Evolutionary conservation across 1,284 basidiomycete species (phyloP).

Genomic region (Filobasidium uniguttulatum): DNA sequence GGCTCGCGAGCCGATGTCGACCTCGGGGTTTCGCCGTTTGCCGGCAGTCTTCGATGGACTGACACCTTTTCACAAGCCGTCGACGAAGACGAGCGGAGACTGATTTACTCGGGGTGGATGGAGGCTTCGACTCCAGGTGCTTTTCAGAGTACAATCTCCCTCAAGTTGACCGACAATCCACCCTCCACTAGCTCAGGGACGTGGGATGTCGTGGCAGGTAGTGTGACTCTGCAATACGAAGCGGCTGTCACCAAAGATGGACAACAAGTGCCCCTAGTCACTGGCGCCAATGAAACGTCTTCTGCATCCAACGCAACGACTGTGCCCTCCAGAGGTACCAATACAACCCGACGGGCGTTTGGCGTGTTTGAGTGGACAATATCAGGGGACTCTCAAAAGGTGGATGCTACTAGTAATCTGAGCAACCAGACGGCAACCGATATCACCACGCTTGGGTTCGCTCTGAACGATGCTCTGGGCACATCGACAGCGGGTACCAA

Average conservation of each 20-base stretch:
- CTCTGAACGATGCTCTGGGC: slow-evolving; percentile 39
- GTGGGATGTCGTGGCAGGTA: slow-evolving; percentile 68
- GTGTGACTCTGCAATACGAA: slow-evolving; percentile 56
- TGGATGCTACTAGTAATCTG: slow-evolving; percentile 34
- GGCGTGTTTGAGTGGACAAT: slow-evolving; percentile 69
- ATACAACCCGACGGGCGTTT: slow-evolving; percentile 41
- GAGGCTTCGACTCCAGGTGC: slow-evolving; percentile 51
- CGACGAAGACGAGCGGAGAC: slow-evolving; percentile 46
- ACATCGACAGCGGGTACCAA: slow-evolving; percentile 22
- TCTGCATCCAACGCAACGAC: slow-evolving; percentile 11
- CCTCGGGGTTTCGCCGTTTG: slow-evolving; percentile 66
- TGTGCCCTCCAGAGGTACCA: neutral
- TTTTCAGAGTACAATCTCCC: slow-evolving; percentile 61
- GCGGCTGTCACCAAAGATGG: slow-evolving; percentile 17
- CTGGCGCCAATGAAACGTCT: slow-evolving; percentile 28
- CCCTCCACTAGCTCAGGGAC: slow-evolving; percentile 49
- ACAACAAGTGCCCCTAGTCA: slow-evolving; percentile 22
- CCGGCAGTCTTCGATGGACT: slow-evolving; percentile 50
- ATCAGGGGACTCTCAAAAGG: slow-evolving; percentile 23
- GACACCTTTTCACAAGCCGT: slow-evolving; percentile 62
- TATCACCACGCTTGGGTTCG: slow-evolving; percentile 50
- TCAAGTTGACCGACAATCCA: slow-evolving; percentile 52
- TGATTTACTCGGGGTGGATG: slow-evolving; percentile 70
- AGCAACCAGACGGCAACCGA: slow-evolving; percentile 47
- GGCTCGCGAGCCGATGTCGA: slow-evolving; percentile 62